Base-by-base conservation (phyloP, 495 filamentous ascomycete species). In the Penicillium subrubescens region DNA sequence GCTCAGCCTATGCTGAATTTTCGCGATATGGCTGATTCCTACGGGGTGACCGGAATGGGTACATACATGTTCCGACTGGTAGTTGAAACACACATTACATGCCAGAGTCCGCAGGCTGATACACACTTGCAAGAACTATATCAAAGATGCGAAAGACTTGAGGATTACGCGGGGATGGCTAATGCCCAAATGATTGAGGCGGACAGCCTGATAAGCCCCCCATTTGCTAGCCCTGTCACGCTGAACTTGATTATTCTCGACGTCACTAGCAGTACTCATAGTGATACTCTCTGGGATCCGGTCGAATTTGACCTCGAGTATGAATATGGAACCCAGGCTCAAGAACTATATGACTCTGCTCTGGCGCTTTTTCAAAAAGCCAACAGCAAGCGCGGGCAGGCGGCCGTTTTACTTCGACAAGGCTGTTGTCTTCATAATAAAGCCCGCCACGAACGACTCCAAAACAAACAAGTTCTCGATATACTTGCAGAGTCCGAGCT, bases 121-220 rank as follows among this genome's bases (percentile, higher is more conserved):
- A 35, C 39, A 10, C n/a, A 59, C 12, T 43, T 70, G 59, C 19
- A 62, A 7, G 63, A 67, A 10, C 48, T 64, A 10, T 64, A 60
- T 37, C 41, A 65, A 25, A 29, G 37, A 44, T 68, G 64, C 50
- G 62, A 70, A 12, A 43, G 25, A 12, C n/a, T 70, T 0, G 29
- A 41, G 52, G 69, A 74, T 55, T 23, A 55, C 34, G 63, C 52
- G 2, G 71, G 71, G 1, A 67, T 74, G 67, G 71, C 64, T 5
- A 72, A 63, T 43, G 33, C 57, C 43, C 70, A 67, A 48, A 37
- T 74, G 39, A 60, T 74, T 15, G 65, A 72, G 59, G 71, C 59
- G 1, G 71, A 74, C 55, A 61, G 41, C 44, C 39, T 67, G 6
- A 55, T 68, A 12, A 67, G 69, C 41, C 64, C 69, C 25, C 59